A percentile compares a stretch with the other conserved stretches of the same genome.
Evolutionary conservation across 352 stramenopile genomes (phyloP).

Genomic region (Phytopythium kandeliae): DNA sequence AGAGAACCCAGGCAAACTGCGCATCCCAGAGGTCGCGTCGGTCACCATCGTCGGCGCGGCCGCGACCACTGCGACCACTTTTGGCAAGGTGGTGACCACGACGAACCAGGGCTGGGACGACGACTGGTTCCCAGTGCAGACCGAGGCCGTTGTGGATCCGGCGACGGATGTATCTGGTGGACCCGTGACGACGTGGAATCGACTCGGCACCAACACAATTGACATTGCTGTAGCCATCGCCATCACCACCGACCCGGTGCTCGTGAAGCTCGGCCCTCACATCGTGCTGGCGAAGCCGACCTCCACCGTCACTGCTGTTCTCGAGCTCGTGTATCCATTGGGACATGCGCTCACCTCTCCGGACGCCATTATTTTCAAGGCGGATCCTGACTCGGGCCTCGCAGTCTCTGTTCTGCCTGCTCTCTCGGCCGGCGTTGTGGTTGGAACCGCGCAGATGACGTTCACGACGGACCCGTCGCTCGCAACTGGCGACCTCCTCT

Average conservation of each 20-base stretch:
- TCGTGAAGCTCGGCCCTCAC: constrained; percentile 21
- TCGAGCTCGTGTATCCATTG: constrained; percentile 26
- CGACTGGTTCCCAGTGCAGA: constrained; percentile 54
- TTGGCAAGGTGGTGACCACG: constrained; percentile 26
- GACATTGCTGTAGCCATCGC: background rate
- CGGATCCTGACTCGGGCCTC: constrained; percentile 4
- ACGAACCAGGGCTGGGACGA: constrained; percentile 29
- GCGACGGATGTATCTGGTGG: constrained; percentile 1
- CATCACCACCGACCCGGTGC: background rate
- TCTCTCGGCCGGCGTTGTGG: background rate
- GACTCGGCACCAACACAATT: background rate
- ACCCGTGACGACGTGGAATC: background rate
- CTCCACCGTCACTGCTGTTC: background rate
- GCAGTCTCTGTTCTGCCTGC: constrained; percentile 6
- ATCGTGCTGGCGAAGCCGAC: constrained; percentile 10
- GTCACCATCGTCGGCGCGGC: constrained; percentile 14
- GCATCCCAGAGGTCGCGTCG: constrained; percentile 36
- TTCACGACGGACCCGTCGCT: constrained; percentile 7
- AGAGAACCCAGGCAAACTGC: constrained; percentile 46
- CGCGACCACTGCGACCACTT: constrained; percentile 3
- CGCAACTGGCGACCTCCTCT: constrained; percentile 25
- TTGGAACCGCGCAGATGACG: constrained; percentile 12
- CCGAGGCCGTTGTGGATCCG: constrained; percentile 1
- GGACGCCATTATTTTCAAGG: constrained; percentile 14
- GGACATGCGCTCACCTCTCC: constrained; percentile 13